Evolutionary conservation across 495 filamentous ascomycete genomes (phyloP), one percentile per base, ranked within the genome.

Genomic region (Neurospora sublineolata): DNA sequence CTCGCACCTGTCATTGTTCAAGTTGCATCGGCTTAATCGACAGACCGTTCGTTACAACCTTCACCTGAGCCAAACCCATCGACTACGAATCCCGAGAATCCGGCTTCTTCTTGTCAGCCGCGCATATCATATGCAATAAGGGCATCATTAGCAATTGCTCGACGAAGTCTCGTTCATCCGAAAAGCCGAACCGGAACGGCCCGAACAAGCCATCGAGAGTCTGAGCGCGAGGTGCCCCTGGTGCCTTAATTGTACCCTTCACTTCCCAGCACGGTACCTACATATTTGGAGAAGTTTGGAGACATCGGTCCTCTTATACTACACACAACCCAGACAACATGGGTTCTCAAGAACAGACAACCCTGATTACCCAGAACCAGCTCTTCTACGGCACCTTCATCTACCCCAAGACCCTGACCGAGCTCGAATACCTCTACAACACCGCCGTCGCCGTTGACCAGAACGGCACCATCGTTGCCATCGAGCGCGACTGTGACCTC

Each of bases 381-480:
- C 37, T 83, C 14, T 85, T 83, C 69, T 68, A 83, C 67, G 89
- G 89, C 39, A 80, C 84, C 10, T 90, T 90, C 72, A 82, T 90
- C 70, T 86, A 91, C 77, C 82, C 84, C 80, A 84, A 82, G 73
- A 81, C 79, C 9, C 80, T 89, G 36, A 77, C 80, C 36, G 82
- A 88, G 71, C 81, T 92, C 30, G 85, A 89, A 41, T 83, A 84
- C 80, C 75, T 88, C 33, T 82, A 88, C 68, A 79, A 87, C 70
- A 85, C 89, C 7, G 89, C 87, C 3, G 80, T 96, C 12, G 89
- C 85, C 75, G 93, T 96, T 3, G 86, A 90, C 68, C 79, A 80
- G 20, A 40, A 83, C 4, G 93, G 93, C 67, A 87, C 81, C 23
- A 95, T 97, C 70, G 83, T 84, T 38, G 87, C 86, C 68, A 76